Conservation (phyloP, 257 asterid species). For the Solanum ossicruentum region DNA sequence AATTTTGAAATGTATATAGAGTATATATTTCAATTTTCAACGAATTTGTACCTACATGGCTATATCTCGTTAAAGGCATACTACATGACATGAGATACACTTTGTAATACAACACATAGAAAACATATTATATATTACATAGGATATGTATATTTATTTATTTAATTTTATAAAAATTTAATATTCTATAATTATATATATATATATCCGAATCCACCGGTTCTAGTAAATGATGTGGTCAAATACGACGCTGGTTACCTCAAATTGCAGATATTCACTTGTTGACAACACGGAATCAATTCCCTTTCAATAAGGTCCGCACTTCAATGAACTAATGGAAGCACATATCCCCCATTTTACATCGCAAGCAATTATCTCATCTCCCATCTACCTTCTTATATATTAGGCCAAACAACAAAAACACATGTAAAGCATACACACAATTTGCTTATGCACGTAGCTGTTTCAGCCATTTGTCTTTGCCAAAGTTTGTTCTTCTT, state of each 20-base stretch:
- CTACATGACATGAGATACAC: too few species aligned
- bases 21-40: too few species aligned
- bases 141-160: too few species aligned
- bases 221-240: background rate
- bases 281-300: conserved; percentile 3
- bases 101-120: too few species aligned
- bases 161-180: too few species aligned
- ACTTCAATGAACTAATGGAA: conserved; percentile 13
- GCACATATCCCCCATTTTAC: background rate
- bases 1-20: too few species aligned
- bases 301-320: conserved; percentile 19
- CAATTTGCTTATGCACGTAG: background rate
- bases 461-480: background rate
- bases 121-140: too few species aligned
- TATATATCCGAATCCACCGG: background rate
- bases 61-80: too few species aligned
- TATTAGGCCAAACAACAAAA: background rate
- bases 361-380: background rate
- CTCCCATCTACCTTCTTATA: background rate
- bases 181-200: too few species aligned
- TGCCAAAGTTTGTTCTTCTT: background rate
- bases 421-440: background rate
- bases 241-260: background rate
- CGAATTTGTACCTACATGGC: too few species aligned
- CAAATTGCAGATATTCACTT: background rate